These are phyloP conservation scores for Aspergillus udagawae DNA, from an alignment of 2,329 filamentous ascomycete genomes.

Conservation along the genomic window DNA sequence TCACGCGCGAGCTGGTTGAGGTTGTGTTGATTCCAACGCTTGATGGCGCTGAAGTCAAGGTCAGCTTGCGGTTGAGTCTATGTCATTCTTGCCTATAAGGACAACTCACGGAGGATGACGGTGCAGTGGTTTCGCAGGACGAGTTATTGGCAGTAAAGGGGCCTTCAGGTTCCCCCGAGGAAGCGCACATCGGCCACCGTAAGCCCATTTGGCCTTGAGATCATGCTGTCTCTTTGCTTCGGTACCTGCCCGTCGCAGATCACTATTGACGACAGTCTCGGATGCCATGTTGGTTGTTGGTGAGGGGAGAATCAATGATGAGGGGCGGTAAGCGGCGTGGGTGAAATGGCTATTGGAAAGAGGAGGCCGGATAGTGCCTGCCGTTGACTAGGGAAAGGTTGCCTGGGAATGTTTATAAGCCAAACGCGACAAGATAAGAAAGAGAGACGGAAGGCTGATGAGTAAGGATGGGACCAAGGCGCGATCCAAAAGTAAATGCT, in stretches of 20 bases:
- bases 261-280: slow-evolving; percentile 43
- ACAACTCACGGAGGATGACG: slow-evolving; percentile 17
- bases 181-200: slow-evolving; percentile 24
- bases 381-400: neutral
- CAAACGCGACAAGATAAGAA: neutral
- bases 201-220: slow-evolving; percentile 40
- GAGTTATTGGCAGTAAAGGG: slow-evolving; percentile 9
- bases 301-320: neutral
- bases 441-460: neutral
- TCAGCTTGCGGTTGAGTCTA: neutral
- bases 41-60: neutral
- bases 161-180: slow-evolving; percentile 1
- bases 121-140: slow-evolving; percentile 13
- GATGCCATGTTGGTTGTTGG: slow-evolving; percentile 14
- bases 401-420: neutral
- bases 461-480: slow-evolving; percentile 5
- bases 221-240: slow-evolving; percentile 42
- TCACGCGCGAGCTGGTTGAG: slow-evolving; percentile 15
- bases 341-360: neutral
- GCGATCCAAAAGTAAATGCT: neutral
- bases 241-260: slow-evolving; percentile 53
- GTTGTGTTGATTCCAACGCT: slow-evolving; percentile 10
- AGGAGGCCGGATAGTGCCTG: neutral
- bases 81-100: neutral
- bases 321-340: neutral